Percentiles rank a stretch among this genome's conserved stretches.
phyloP scores from a whole-genome alignment of 2,329 filamentous ascomycete genomes.

The Acrodontium crateriforme region DNA sequence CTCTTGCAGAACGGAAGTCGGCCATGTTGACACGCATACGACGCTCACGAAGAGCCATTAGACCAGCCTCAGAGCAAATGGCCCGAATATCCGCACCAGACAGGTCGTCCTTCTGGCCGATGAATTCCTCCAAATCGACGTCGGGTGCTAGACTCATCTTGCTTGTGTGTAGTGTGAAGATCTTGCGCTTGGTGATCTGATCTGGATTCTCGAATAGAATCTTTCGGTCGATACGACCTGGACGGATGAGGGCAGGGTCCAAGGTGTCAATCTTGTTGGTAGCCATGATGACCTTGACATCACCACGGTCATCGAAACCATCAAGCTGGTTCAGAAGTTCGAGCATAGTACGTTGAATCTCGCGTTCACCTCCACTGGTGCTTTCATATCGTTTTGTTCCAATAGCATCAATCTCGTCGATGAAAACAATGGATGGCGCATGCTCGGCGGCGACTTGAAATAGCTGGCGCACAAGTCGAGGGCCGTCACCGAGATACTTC shows the following conservation, averaged over 20 bases:
- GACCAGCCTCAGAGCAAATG: conserved; percentile 91
- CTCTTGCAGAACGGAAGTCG: conserved; percentile 83
- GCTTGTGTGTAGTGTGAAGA: conserved; percentile 92
- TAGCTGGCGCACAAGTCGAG: conserved; percentile 84
- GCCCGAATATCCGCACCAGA: conserved; percentile 97
- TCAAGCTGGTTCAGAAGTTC: conserved; percentile 97
- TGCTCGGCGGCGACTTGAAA: conserved; percentile 95
- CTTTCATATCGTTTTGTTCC: conserved; percentile 98
- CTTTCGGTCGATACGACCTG: conserved; percentile 96
- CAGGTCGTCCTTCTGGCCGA: conserved; percentile 94
- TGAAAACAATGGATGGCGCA: conserved; percentile 93
- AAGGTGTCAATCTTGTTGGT: conserved; percentile 99
- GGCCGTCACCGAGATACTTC: conserved; percentile 95
- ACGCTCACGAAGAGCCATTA: conserved; percentile 85
- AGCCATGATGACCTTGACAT: conserved; percentile 99
- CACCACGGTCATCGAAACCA: conserved; percentile 94
- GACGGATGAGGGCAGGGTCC: conserved; percentile 88
- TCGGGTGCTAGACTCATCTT: conserved; percentile 97
- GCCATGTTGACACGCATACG: conserved; percentile 99
- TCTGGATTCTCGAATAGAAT: conserved; percentile 68
- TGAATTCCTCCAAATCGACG: conserved; percentile 97
- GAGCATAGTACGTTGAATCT: conserved; percentile 97
- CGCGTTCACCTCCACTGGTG: conserved; percentile 88
- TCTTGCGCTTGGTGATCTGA: conserved; percentile 92
- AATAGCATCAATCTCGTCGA: conserved; percentile 97